These are phyloP conservation scores for Thymus quinquecostatus DNA, from an alignment of 257 asterid species.

Conservation along the genomic window DNA sequence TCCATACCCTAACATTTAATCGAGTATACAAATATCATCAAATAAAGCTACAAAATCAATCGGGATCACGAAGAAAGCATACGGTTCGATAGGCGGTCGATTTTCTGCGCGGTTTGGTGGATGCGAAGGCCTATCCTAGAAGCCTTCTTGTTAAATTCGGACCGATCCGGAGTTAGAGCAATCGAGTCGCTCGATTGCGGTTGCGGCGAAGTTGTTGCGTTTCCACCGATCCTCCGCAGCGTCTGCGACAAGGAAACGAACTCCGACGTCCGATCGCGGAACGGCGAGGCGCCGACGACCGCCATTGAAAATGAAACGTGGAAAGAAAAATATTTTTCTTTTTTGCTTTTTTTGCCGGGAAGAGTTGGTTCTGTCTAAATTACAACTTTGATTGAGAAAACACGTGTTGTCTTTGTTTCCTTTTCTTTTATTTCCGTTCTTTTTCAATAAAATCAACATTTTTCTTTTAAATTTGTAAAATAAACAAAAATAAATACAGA, in stretches of 20 bases:
- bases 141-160: constrained; percentile 77
- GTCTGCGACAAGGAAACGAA: constrained; percentile 56
- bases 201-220: constrained; percentile 29
- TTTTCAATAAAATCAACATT: too few species aligned
- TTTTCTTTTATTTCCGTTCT: too few species aligned
- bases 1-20: neutral
- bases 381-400: neutral
- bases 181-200: constrained; percentile 30
- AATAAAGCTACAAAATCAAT: constrained; percentile 6
- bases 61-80: constrained; percentile 17
- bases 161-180: constrained; percentile 53
- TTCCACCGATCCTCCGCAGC: constrained; percentile 47
- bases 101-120: constrained; percentile 79
- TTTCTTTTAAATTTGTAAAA: too few species aligned
- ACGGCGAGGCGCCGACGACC: constrained; percentile 47
- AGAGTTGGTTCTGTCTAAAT: neutral
- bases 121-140: constrained; percentile 67
- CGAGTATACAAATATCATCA: constrained; percentile 19
- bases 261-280: constrained; percentile 75
- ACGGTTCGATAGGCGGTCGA: constrained; percentile 71
- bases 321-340: neutral
- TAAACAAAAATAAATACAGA: too few species aligned
- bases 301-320: constrained; percentile 41
- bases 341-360: neutral
- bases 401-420: too few species aligned